Evolutionary conservation across 352 stramenopile species (phyloP).

Genomic region (Hyphochytrium catenoides): DNA sequence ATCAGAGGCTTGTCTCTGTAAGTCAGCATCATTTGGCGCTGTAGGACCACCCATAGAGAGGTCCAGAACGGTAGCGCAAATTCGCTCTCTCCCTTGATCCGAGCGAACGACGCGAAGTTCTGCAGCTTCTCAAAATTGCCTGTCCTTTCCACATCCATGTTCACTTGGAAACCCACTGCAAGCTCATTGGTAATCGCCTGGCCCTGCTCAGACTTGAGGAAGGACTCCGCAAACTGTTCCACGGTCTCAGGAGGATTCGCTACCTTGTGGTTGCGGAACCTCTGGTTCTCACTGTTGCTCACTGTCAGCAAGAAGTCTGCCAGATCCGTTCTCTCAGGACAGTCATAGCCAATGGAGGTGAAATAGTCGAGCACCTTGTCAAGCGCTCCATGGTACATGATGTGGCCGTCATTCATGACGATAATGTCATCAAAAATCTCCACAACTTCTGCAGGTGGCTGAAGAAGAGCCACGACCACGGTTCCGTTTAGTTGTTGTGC

Average conservation of each 20-base stretch:
- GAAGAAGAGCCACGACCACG: conserved; percentile 19
- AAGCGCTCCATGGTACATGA: conserved; percentile 74
- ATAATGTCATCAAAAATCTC: conserved; percentile 85
- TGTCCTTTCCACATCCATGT: no score
- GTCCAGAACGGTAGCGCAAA: conserved; percentile 21
- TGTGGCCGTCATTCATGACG: conserved; percentile 67
- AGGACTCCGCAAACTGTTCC: conserved; percentile 11
- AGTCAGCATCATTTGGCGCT: conserved; percentile 35
- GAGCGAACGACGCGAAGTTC: no score
- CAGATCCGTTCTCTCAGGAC: conserved; percentile 18
- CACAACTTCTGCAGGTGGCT: conserved; percentile 66
- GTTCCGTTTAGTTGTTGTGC: conserved; percentile 17
- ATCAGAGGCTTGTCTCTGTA: conserved; percentile 25
- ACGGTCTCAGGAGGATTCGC: no score
- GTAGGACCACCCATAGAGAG: conserved; percentile 22
- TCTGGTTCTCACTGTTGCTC: no score
- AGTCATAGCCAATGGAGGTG: conserved; percentile 31
- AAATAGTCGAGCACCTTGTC: conserved; percentile 54
- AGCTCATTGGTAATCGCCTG: conserved; percentile 10
- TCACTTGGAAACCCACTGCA: no score
- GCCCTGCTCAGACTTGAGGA: conserved; percentile 10
- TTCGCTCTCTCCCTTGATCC: conserved; percentile 21
- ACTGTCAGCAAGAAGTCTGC: conserved; percentile 24
- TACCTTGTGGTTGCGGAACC: no score
- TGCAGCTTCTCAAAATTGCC: no score